Conservation (phyloP, 148 eudicot species). For the Tetragonia tetragonoides region DNA sequence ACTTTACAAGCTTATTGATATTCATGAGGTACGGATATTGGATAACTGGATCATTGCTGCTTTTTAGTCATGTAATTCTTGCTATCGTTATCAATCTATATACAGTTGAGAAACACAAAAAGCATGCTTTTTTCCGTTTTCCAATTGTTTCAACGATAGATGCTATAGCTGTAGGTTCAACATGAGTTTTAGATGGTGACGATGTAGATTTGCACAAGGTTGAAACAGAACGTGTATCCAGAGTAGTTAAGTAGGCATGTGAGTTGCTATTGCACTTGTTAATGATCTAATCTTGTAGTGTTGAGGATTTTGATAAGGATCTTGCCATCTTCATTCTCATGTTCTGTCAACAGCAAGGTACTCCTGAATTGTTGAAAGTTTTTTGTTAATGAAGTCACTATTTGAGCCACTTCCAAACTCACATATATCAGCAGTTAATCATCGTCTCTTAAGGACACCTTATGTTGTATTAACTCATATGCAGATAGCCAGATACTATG, state of each 20-base stretch:
- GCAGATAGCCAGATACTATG: background rate
- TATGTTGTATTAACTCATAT: no score
- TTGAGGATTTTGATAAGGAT: background rate
- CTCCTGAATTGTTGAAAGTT: background rate
- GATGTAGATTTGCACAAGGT: background rate
- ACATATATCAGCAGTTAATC: background rate
- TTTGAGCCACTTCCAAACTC: background rate
- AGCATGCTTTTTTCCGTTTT: background rate
- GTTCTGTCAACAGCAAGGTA: background rate
- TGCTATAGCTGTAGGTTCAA: background rate
- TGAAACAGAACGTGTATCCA: background rate
- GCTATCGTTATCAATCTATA: background rate
- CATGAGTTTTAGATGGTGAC: no score
- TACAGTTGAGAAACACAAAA: background rate
- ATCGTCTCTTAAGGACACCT: background rate
- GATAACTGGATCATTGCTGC: background rate
- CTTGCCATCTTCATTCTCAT: background rate
- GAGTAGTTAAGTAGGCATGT: background rate
- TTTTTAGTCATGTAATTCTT: background rate
- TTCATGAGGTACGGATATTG: slow-evolving; percentile 67
- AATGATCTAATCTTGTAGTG: background rate
- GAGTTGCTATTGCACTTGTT: background rate
- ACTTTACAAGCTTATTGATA: slow-evolving; percentile 53
- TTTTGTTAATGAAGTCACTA: background rate
- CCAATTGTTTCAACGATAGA: background rate